Evolutionary conservation across 495 filamentous ascomycete genomes (phyloP), one percentile per base, ranked within the genome.

Genomic region (Penicillium coprophilum): DNA sequence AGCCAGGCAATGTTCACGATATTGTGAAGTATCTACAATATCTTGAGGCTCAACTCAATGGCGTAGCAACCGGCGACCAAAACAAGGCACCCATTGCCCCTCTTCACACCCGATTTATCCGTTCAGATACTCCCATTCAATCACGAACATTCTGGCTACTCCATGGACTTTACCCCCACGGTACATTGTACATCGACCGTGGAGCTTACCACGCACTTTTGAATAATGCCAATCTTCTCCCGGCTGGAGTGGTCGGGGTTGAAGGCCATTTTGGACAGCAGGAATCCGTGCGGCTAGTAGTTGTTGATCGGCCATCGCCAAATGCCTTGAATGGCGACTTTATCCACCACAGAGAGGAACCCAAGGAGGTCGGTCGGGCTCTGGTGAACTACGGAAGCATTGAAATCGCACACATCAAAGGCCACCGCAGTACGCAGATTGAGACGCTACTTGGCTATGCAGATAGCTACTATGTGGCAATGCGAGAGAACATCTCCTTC

Each of bases 61-160:
- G 53, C 15, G 48, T 67, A 15, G 55, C 59, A 24, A 50, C 56
- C 31, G 54, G 71, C 34, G 54, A 72, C 2, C 31, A 31, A 61
- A 52, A 45, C 30, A 53, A 55, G 24, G 9, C 58, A 4, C 61
- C 61, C 2, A 31, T 30, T 46, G 44, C 80, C 13, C 92, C 92
- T 1, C 77, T 96, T 0, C 94, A 98, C 62, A 98, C 94, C 13
- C 86, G 94, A 51, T 98, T 98, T 73, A 80, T 96, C 15, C 91
- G 91, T 5, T 90, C 89, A n/a, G 79, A 83, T 1, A 83, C 89
- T 23, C 91, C 93, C 0, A 91, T 98, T 24, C 86, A 91, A 39
- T 94, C 96, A 62, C 87, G 92, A 45, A 90, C 91, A 61, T 97
- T 98, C 80, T 97, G 95, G 94, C 84, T 98, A 46, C 85, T 97